phyloP scores from a whole-genome alignment of 768 basidiomycete genomes.

The Tricholoma hemisulphureum region DNA sequence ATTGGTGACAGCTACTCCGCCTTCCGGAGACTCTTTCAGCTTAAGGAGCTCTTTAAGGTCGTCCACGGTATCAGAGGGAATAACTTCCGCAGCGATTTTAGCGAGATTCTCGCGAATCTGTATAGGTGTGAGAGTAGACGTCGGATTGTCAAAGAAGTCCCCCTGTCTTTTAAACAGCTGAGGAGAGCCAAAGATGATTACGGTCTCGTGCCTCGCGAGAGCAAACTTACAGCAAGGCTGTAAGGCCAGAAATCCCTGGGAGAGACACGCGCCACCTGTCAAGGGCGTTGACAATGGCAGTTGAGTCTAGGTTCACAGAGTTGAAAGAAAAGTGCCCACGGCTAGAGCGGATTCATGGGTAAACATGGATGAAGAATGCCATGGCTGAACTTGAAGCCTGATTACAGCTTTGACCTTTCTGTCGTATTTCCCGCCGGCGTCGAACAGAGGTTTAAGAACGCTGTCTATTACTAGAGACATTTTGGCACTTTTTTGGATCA shows the following conservation, averaged over 20 bases:
- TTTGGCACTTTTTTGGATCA: constrained; percentile 48
- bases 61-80: constrained; percentile 48
- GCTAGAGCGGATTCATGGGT: constrained; percentile 83
- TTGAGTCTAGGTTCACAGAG: background rate
- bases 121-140: constrained; percentile 61
- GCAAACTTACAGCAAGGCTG: constrained; percentile 53
- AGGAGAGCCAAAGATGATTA: background rate
- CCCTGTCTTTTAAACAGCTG: constrained; percentile 76
- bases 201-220: background rate
- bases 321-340: constrained; percentile 36
- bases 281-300: background rate
- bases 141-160: constrained; percentile 78
- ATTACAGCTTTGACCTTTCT: constrained; percentile 76
- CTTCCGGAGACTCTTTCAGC: constrained; percentile 66
- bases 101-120: constrained; percentile 77
- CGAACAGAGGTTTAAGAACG: constrained; percentile 59
- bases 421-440: constrained; percentile 57
- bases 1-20: constrained; percentile 78
- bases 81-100: constrained; percentile 51
- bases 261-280: constrained; percentile 64
- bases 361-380: constrained; percentile 75
- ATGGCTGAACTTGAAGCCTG: constrained; percentile 72
- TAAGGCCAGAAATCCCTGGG: constrained; percentile 83
- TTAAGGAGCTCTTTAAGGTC: constrained; percentile 62
- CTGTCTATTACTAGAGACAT: constrained; percentile 56